phyloP scores from a whole-genome alignment of 768 basidiomycete species.

The Psilocybe tampanensis region DNA sequence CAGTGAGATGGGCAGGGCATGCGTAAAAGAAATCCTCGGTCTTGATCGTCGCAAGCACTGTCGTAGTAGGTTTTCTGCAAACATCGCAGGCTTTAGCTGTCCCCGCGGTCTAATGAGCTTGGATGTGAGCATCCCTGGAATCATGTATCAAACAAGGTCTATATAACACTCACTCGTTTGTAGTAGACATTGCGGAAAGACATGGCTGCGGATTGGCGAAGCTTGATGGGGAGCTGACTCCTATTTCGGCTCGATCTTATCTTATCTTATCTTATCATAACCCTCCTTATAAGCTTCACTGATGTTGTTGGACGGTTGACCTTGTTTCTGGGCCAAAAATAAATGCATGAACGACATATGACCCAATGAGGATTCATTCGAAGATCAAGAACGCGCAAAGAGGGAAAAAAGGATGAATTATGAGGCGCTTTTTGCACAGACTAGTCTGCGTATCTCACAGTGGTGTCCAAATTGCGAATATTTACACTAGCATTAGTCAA shows the following conservation, averaged over 20 bases:
- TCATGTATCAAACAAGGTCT: background rate
- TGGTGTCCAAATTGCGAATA: constrained; percentile 5
- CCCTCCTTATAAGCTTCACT: no score
- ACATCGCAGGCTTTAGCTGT: constrained; percentile 79
- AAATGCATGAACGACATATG: background rate
- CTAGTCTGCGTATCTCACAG: constrained; percentile 14
- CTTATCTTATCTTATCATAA: background rate
- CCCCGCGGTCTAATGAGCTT: constrained; percentile 60
- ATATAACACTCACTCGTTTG: constrained; percentile 66
- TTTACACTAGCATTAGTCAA: constrained; percentile 11
- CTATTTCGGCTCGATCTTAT: constrained; percentile 14
- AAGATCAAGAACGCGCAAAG: background rate
- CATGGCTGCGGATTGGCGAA: constrained; percentile 47
- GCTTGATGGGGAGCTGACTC: no score
- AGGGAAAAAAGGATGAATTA: constrained; percentile 8
- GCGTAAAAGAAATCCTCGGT: constrained; percentile 86
- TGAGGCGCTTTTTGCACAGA: background rate
- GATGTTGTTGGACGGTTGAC: no score
- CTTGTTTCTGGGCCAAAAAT: no score
- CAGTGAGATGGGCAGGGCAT: constrained; percentile 79
- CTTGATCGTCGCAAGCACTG: constrained; percentile 83
- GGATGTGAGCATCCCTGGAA: constrained; percentile 13
- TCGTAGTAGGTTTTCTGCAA: constrained; percentile 79
- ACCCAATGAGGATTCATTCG: constrained; percentile 8
- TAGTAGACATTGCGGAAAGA: constrained; percentile 86